Conservation (phyloP, 2,329 filamentous ascomycete species). For the Neurospora crassa region DNA sequence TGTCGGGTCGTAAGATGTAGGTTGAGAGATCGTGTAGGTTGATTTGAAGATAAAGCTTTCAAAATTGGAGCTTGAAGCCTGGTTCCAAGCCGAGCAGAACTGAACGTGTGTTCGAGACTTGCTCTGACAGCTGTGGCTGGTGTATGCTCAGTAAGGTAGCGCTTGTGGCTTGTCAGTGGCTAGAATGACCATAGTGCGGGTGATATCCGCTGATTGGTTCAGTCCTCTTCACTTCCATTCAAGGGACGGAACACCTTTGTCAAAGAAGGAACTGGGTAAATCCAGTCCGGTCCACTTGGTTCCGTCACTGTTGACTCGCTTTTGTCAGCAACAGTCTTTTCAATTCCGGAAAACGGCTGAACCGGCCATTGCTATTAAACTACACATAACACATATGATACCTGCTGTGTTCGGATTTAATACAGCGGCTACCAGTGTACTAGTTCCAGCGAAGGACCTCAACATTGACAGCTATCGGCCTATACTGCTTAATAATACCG, state of each 20-base stretch:
- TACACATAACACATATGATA: not conserved
- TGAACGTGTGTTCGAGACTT: not conserved
- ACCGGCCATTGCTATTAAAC: not conserved
- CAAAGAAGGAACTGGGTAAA: not conserved
- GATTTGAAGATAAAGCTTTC: constrained; percentile 7
- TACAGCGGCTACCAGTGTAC: not conserved
- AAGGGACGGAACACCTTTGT: not conserved
- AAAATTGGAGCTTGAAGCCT: constrained; percentile 1
- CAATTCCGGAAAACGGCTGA: not conserved
- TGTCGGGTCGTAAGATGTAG: not conserved
- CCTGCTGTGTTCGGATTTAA: not conserved
- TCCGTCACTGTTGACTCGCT: not conserved
- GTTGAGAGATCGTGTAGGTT: not conserved
- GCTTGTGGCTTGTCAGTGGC: constrained; percentile 1
- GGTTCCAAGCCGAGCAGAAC: constrained; percentile 4
- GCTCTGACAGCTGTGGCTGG: not conserved
- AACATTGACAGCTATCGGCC: not conserved
- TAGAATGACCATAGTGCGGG: not conserved
- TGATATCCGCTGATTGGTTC: not conserved
- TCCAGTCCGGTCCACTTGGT: not conserved
- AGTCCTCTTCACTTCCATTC: not conserved
- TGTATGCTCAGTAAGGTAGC: not conserved
- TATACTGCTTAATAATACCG: not conserved
- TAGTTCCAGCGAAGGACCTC: not conserved
- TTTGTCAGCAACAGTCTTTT: not conserved